phyloP scores from a whole-genome alignment of 495 filamentous ascomycete genomes.

The Daldinia caldariorum region DNA sequence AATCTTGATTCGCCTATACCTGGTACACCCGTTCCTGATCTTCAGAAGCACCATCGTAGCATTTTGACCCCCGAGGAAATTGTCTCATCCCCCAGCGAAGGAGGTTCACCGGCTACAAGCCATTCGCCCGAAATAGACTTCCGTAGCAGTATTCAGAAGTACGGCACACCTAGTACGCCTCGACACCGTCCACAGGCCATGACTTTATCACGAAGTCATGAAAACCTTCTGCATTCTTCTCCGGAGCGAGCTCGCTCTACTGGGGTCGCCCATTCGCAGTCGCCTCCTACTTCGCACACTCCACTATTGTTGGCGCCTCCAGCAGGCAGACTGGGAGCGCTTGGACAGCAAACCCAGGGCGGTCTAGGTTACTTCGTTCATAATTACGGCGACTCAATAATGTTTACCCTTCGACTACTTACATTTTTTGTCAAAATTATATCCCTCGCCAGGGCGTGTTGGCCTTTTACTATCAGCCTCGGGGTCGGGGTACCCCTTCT shows the following conservation, averaged over 20 bases:
- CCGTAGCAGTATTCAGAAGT: conserved; percentile 48
- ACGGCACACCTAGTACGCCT: conserved; percentile 42
- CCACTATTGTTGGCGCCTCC: conserved; percentile 71
- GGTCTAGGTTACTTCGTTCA: conserved; percentile 32
- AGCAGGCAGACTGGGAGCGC: conserved; percentile 49
- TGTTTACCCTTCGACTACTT: conserved; percentile 46
- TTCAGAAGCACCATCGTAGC: conserved; percentile 47
- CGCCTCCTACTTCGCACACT: conserved; percentile 49
- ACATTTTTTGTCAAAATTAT: conserved; percentile 54
- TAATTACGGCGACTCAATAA: conserved; percentile 35
- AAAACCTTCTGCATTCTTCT: conserved; percentile 44
- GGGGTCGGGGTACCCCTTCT: conserved; percentile 50
- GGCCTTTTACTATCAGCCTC: conserved; percentile 55
- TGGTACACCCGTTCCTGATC: conserved; percentile 56
- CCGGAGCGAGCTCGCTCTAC: conserved; percentile 29
- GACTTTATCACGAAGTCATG: conserved; percentile 50
- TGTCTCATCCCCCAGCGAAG: conserved; percentile 48
- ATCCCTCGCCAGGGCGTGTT: conserved; percentile 55
- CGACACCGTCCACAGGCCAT: conserved; percentile 49
- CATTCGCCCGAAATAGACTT: conserved; percentile 44
- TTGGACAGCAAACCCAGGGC: conserved; percentile 51
- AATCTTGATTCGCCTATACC: conserved; percentile 65
- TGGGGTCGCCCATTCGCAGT: conserved; percentile 43
- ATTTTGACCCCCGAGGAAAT: conserved; percentile 38
- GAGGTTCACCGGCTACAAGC: conserved; percentile 42